A percentile compares a stretch with the other conserved stretches of the same genome.
Evolutionary conservation across 2,329 filamentous ascomycete species (phyloP).

Genomic region (Diaporthe ilicicola): DNA sequence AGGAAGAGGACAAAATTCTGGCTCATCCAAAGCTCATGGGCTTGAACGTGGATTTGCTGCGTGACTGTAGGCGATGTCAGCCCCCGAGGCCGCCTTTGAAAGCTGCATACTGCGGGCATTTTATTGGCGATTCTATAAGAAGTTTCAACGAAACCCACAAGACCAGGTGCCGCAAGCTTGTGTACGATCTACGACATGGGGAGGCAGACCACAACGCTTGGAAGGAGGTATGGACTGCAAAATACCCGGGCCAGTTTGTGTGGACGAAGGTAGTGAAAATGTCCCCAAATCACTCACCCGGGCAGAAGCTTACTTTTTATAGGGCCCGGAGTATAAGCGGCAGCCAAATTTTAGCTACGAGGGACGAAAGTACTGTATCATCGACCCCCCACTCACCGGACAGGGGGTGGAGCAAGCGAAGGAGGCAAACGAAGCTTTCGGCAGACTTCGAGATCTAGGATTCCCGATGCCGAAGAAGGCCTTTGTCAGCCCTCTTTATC

Average conservation of each 20-base stretch:
- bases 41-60: accelerated
- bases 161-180: not conserved
- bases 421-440: not conserved
- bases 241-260: not conserved
- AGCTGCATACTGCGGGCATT: not conserved
- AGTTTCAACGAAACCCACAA: not conserved
- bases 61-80: accelerated
- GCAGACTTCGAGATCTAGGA: not conserved
- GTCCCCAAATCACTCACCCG: not conserved
- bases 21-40: not conserved
- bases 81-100: accelerated
- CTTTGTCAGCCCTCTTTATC: not conserved
- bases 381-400: not conserved
- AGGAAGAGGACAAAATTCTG: no score
- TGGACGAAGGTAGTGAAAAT: not conserved
- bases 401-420: not conserved
- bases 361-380: not conserved
- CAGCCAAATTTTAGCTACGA: not conserved
- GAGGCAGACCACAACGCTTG: not conserved
- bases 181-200: not conserved
- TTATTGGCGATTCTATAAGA: not conserved
- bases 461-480: not conserved
- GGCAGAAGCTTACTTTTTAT: not conserved
- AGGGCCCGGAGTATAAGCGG: not conserved
- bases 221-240: not conserved